These are phyloP conservation scores for Quercus gilva DNA, from an alignment of 306 rosid species.

Conservation along the genomic window DNA sequence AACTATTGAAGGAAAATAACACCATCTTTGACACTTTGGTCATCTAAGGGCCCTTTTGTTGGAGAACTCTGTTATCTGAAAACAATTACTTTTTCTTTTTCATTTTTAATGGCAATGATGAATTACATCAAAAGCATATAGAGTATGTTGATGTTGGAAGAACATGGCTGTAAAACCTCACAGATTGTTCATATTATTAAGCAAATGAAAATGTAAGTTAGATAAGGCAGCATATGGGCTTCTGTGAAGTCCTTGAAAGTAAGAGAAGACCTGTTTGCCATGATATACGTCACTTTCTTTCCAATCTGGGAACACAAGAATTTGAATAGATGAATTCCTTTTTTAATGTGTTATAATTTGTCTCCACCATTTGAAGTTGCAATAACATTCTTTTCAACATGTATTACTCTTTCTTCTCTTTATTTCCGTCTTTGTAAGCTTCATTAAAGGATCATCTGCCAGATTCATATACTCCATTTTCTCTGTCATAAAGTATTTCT, in stretches of 20 bases:
- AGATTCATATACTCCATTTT: too few relatives aligned
- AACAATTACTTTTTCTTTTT: neutral
- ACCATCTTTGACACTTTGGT: neutral
- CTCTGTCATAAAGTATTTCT: too few relatives aligned
- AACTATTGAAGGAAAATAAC: neutral
- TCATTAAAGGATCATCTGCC: too few relatives aligned
- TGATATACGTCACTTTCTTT: neutral
- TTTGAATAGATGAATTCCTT: too few relatives aligned
- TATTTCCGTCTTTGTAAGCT: too few relatives aligned
- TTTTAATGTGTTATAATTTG: too few relatives aligned
- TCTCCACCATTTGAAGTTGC: too few relatives aligned
- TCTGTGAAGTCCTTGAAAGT: neutral
- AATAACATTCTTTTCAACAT: too few relatives aligned
- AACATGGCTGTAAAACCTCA: neutral
- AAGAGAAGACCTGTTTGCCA: neutral
- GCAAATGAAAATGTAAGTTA: neutral
- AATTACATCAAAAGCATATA: neutral
- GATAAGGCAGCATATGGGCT: neutral
- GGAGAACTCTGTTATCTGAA: neutral
- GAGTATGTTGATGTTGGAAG: neutral
- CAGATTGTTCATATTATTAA: neutral
- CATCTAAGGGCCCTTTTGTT: neutral
- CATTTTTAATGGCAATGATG: neutral
- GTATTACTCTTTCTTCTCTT: too few relatives aligned
- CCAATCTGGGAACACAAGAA: neutral